Conservation (phyloP, 257 asterid genomes). For the Salvia splendens region DNA sequence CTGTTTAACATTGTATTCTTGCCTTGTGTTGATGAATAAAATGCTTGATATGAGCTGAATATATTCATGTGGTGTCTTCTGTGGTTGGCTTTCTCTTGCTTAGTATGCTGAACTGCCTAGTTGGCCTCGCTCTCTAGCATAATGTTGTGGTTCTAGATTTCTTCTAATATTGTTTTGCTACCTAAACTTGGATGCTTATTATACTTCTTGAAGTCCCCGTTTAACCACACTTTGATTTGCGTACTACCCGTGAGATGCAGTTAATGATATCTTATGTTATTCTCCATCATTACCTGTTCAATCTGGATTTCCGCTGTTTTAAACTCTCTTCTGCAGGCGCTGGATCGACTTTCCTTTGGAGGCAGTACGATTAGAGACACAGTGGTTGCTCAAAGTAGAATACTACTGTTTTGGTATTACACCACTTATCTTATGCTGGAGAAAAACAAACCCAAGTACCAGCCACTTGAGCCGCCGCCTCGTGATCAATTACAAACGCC, state of each 20-base stretch:
- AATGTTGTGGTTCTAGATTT: too few species aligned
- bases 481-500: constrained; percentile 40
- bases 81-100: too few species aligned
- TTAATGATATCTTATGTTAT: too few species aligned
- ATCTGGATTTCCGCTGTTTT: background rate
- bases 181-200: too few species aligned
- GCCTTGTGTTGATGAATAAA: constrained; percentile 15
- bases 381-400: constrained; percentile 77
- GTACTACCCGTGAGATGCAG: too few species aligned
- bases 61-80: too few species aligned
- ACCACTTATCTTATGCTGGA: constrained; percentile 84
- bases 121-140: too few species aligned
- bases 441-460: constrained; percentile 90
- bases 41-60: background rate
- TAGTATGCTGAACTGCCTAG: too few species aligned
- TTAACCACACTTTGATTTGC: too few species aligned
- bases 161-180: too few species aligned
- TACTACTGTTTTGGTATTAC: constrained; percentile 83
- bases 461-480: constrained; percentile 66
- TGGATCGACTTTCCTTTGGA: constrained; percentile 84
- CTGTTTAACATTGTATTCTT: background rate
- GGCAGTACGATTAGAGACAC: constrained; percentile 74
- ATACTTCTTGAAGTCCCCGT: too few species aligned
- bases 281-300: constrained; percentile 8
- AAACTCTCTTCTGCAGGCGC: constrained; percentile 53